Percentiles rank a stretch among this genome's conserved stretches.
phyloP scores from a whole-genome alignment of 1,284 basidiomycete species.

The Chalciporus piperatoides region DNA sequence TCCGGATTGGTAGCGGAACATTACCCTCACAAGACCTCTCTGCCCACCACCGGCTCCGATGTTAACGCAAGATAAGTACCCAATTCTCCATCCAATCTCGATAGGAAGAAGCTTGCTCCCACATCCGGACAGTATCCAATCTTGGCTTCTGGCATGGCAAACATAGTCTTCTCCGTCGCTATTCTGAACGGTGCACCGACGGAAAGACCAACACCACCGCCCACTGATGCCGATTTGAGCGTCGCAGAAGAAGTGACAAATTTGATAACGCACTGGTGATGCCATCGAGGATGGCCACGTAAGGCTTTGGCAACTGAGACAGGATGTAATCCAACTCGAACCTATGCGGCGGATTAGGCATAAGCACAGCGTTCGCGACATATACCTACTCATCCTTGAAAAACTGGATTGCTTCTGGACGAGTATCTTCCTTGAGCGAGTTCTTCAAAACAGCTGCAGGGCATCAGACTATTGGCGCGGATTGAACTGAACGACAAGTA shows the following conservation, averaged over 20 bases:
- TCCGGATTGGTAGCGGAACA: slow-evolving; percentile 8
- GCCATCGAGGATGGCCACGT: slow-evolving; percentile 89
- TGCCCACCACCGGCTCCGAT: slow-evolving; percentile 66
- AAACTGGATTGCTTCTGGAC: slow-evolving; percentile 70
- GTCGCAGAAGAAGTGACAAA: slow-evolving; percentile 8
- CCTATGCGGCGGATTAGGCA: slow-evolving; percentile 37
- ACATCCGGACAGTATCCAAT: slow-evolving; percentile 92
- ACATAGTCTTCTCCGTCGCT: slow-evolving; percentile 88
- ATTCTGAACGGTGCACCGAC: slow-evolving; percentile 90
- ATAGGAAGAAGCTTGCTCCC: slow-evolving; percentile 87
- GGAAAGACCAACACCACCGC: slow-evolving; percentile 90
- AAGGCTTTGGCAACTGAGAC: slow-evolving; percentile 79
- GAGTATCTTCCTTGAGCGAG: slow-evolving; percentile 47
- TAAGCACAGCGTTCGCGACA: slow-evolving; percentile 3
- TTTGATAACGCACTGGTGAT: slow-evolving; percentile 69
- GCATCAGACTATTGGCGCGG: slow-evolving; percentile 17
- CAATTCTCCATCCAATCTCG: slow-evolving; percentile 86
- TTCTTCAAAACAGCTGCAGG: slow-evolving; percentile 53
- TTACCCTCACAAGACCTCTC: slow-evolving; percentile 75
- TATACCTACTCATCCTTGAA: slow-evolving; percentile 82
- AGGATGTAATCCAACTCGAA: slow-evolving; percentile 89
- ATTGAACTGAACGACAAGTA: slow-evolving; percentile 15
- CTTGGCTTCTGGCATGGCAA: slow-evolving; percentile 98
- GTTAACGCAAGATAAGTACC: slow-evolving; percentile 96
- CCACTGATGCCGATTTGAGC: slow-evolving; percentile 58